Evolutionary conservation across 192 early-diverging fungal genomes (phyloP), one percentile per base, ranked within the genome.

Genomic region (Podila verticillata): DNA sequence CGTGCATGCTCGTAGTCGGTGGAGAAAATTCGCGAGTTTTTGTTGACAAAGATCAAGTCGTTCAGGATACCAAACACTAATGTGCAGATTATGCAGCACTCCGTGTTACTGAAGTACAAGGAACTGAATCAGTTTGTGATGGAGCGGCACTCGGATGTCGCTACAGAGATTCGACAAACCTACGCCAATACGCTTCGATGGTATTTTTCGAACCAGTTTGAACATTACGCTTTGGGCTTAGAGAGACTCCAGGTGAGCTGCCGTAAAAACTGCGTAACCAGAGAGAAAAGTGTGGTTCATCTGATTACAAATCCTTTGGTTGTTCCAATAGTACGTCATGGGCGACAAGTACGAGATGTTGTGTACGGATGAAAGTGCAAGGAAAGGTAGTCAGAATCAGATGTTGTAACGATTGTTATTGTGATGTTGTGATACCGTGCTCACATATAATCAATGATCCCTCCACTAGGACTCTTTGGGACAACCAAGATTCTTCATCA

Each of bases 191-290:
- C 94, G 5, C 87, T 96, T 63, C 86, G 91, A 24, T 93, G 91
- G 85, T 98, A 96, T 82, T 98, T 94, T 84, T 84, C 87, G 34
- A 92, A 93, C 63, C 93, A 94, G 60, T 99, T 99, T 82, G 97
- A 98, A 32, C 87, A 89, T 63, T 99, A 99, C 84, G 84, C 91
- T 57, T 87, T 89, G 73, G 89, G 89, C 0, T 82, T 98, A 59
- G 82, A 86, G 49, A 92, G 89, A 71, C 85, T 98, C 2, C 96
- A 95, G 87, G 91, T 91, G 70, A 63, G 49, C 22, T 15, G 24
- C 28, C 39, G 29, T 36, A 44, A 15, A 24, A n/a, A 68, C 28
- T 56, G 20, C 7, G 7, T 12, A 12, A 12, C 22, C 4, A 51
- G 12, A 39, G 35, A 29, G 6, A 24, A 48, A 15, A 29, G 10